These are phyloP conservation scores for Aspergillus uvarum DNA, from an alignment of 2,329 filamentous ascomycete species.

Conservation along the genomic window DNA sequence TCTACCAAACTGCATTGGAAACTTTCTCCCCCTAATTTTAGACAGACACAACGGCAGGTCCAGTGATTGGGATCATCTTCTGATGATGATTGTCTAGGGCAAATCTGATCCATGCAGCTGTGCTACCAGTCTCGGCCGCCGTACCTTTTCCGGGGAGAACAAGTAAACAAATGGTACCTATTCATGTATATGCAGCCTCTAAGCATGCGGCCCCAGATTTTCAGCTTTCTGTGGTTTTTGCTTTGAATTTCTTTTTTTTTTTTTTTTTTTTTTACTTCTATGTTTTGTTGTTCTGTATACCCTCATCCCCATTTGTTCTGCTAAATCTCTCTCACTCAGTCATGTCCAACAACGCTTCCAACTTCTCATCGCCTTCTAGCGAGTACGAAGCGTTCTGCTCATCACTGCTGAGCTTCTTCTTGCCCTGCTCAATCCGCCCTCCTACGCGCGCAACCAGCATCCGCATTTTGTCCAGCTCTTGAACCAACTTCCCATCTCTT, in stretches of 20 bases:
- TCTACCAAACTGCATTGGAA: conserved; percentile 11
- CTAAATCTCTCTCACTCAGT: conserved; percentile 8
- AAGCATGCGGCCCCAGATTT: neutral
- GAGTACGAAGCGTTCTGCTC: conserved; percentile 24
- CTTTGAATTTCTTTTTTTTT: neutral
- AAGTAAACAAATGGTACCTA: neutral
- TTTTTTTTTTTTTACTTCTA: no score
- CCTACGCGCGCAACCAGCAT: conserved; percentile 47
- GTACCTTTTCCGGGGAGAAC: neutral
- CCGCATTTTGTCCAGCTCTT: conserved; percentile 52
- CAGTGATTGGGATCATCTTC: conserved; percentile 6
- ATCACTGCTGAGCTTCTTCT: conserved; percentile 16
- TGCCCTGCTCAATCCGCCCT: conserved; percentile 36
- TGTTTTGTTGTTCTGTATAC: no score
- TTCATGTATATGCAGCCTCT: neutral
- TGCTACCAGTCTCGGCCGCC: conserved; percentile 6
- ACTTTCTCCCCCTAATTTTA: conserved; percentile 2
- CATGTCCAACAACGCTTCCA: conserved; percentile 41
- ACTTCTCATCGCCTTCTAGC: conserved; percentile 33
- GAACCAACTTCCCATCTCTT: conserved; percentile 50
- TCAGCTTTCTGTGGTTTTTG: no score
- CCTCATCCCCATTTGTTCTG: neutral
- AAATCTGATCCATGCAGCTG: conserved; percentile 9
- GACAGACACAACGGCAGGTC: neutral
- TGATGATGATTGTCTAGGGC: conserved; percentile 2